Conservation (phyloP, 106 monocot species). For the Dioscorea dumetorum region DNA sequence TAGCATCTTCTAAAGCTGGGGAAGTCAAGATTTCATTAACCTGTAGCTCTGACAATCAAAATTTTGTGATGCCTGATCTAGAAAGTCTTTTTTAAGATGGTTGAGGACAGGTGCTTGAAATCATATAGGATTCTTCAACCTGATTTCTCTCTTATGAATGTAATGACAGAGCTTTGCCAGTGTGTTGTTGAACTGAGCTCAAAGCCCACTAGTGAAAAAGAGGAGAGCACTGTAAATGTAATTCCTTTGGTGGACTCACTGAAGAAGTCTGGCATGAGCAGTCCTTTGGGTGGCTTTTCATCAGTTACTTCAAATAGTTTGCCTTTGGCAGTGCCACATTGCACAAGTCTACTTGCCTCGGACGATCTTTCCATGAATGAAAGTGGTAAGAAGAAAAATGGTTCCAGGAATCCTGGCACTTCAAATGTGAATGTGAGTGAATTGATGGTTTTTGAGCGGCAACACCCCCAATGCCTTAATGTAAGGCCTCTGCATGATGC, state of each 20-base stretch:
- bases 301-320: background rate
- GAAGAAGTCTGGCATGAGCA: slow-evolving; percentile 9
- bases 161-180: slow-evolving; percentile 42
- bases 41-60: slow-evolving; percentile 14
- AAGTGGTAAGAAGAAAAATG: background rate
- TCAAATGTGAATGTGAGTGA: slow-evolving; percentile 6
- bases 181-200: slow-evolving; percentile 30
- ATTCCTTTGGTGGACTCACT: slow-evolving; percentile 25
- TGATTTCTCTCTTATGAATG: slow-evolving; percentile 35
- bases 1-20: slow-evolving; percentile 41
- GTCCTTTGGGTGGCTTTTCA: background rate
- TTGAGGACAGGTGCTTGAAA: slow-evolving; percentile 41
- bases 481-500: slow-evolving; percentile 48
- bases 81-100: slow-evolving; percentile 25
- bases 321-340: background rate
- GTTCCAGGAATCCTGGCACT: background rate
- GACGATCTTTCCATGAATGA: too few species aligned
- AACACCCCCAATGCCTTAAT: slow-evolving; percentile 19
- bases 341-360: too few species aligned
- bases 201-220: slow-evolving; percentile 10
- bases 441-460: slow-evolving; percentile 16
- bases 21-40: slow-evolving; percentile 44
- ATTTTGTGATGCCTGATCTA: slow-evolving; percentile 25
- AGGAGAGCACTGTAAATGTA: slow-evolving; percentile 16
- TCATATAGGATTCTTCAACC: slow-evolving; percentile 38